Conservation (phyloP, 179 eudicot genomes). For the Beta corolliflora region DNA sequence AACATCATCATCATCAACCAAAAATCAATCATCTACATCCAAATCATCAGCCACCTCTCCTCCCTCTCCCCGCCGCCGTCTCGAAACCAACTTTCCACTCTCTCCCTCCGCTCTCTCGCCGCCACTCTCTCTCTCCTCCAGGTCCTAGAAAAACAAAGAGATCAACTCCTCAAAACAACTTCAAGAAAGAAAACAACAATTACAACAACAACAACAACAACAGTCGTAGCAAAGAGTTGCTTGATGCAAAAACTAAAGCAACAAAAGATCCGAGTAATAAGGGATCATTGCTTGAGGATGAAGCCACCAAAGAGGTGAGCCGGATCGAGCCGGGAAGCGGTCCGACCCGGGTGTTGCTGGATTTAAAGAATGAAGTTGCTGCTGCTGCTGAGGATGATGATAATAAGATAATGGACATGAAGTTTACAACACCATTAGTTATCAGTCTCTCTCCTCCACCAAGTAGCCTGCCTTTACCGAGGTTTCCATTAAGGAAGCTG, state of each 20-base stretch:
- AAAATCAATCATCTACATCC: background rate
- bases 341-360: background rate
- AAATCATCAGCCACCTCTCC: constrained; percentile 37
- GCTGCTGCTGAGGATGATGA: background rate
- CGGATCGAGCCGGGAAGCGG: background rate
- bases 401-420: constrained; percentile 1
- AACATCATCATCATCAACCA: background rate
- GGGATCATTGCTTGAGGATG: background rate
- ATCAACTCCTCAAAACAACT: constrained; percentile 1
- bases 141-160: background rate
- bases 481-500: constrained; percentile 42
- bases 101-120: constrained; percentile 7
- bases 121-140: background rate
- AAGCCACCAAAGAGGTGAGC: background rate
- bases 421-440: constrained; percentile 27
- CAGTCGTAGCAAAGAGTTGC: background rate
- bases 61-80: constrained; percentile 18
- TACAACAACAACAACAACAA: background rate
- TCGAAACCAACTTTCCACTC: constrained; percentile 14
- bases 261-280: too few species aligned
- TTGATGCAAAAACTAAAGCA: background rate
- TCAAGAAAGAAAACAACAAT: background rate
- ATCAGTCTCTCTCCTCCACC: constrained; percentile 59
- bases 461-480: constrained; percentile 73
- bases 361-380: background rate